Evolutionary conservation across 306 rosid genomes (phyloP).

Genomic region (Malus orientalis): DNA sequence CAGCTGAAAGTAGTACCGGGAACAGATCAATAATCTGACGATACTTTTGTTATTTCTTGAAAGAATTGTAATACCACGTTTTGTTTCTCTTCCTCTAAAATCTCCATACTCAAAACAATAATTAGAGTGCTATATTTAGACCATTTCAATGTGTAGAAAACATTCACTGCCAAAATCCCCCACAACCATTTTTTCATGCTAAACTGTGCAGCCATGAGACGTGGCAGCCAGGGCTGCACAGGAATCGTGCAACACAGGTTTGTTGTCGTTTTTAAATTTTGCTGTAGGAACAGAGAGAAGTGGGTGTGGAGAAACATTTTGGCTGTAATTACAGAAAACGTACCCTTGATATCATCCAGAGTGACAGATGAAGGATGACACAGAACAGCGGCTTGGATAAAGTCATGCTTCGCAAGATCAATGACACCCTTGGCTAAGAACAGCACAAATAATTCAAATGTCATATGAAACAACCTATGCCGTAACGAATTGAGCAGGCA

Average conservation of each 20-base stretch:
- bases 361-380: conserved; percentile 33
- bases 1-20: conserved; percentile 24
- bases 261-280: no score
- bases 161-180: no score
- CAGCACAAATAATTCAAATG: neutral
- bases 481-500: neutral
- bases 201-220: neutral
- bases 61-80: neutral
- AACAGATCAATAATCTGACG: neutral
- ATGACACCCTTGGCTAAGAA: conserved; percentile 33
- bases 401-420: conserved; percentile 25
- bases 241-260: neutral
- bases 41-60: neutral
- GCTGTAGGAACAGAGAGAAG: neutral
- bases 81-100: neutral
- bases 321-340: neutral
- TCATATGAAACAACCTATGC: neutral
- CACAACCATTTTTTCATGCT: no score
- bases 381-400: conserved; percentile 40
- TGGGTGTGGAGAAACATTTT: neutral
- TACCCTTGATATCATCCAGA: conserved; percentile 62
- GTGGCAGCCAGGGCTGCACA: neutral
- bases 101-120: neutral
- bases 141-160: neutral
- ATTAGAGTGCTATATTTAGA: neutral